Conservation (phyloP, 2,329 filamentous ascomycete genomes). For the Fusarium longipes region DNA sequence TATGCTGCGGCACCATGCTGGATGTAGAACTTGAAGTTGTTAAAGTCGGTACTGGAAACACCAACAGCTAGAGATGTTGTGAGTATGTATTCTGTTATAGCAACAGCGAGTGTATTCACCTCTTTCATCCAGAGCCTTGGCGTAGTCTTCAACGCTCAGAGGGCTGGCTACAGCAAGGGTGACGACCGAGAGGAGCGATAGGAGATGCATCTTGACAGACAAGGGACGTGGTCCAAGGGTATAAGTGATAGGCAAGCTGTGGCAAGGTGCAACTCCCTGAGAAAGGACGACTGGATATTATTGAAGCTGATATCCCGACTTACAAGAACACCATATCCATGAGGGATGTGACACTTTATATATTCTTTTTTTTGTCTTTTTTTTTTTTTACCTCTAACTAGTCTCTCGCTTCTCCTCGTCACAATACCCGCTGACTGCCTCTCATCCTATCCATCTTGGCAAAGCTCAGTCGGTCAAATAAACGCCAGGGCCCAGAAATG, state of each 20-base stretch:
- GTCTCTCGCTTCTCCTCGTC: slow-evolving; percentile 10
- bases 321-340: slow-evolving; percentile 4
- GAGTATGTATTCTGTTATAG: neutral
- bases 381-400: neutral
- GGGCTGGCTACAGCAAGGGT: slow-evolving; percentile 46
- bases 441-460: slow-evolving; percentile 22
- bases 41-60: slow-evolving; percentile 45
- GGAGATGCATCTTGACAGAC: slow-evolving; percentile 40
- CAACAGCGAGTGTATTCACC: slow-evolving; percentile 43
- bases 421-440: slow-evolving; percentile 20
- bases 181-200: slow-evolving; percentile 43
- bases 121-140: slow-evolving; percentile 48
- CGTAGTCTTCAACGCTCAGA: slow-evolving; percentile 44
- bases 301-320: slow-evolving; percentile 25
- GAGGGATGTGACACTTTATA: slow-evolving; percentile 28
- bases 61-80: slow-evolving; percentile 12
- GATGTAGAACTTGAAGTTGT: slow-evolving; percentile 59
- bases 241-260: neutral
- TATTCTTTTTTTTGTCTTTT: neutral
- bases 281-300: neutral
- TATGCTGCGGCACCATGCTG: slow-evolving; percentile 65
- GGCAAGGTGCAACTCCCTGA: slow-evolving; percentile 10
- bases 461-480: slow-evolving; percentile 12
- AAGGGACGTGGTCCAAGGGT: neutral
- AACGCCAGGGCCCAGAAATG: slow-evolving; percentile 13